Conservation (phyloP, 2,329 filamentous ascomycete species). For the Claviceps monticola region DNA sequence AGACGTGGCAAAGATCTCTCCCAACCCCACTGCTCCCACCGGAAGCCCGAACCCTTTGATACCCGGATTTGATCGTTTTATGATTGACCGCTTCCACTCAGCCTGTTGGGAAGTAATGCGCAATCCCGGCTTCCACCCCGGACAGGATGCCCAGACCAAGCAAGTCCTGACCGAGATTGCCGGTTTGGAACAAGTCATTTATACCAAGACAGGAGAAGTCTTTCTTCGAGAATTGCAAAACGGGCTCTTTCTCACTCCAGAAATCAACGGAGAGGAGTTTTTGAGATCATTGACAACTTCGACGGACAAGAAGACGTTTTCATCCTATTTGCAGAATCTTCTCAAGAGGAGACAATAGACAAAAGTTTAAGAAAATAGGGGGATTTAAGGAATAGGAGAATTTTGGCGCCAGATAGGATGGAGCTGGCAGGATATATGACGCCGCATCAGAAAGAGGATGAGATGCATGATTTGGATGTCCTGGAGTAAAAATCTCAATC, state of each 20-base stretch:
- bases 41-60: conserved; percentile 44
- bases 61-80: conserved; percentile 83
- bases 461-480: conserved; percentile 1
- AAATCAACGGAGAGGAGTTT: conserved; percentile 47
- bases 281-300: conserved; percentile 43
- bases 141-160: conserved; percentile 71
- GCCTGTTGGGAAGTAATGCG: conserved; percentile 81
- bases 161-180: conserved; percentile 83
- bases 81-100: conserved; percentile 77
- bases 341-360: conserved; percentile 30
- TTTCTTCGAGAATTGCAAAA: conserved; percentile 60
- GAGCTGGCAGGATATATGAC: background rate
- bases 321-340: conserved; percentile 48
- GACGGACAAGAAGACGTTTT: conserved; percentile 46
- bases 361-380: background rate
- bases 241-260: conserved; percentile 49
- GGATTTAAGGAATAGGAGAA: background rate
- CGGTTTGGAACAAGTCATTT: conserved; percentile 74
- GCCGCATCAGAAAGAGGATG: background rate
- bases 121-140: conserved; percentile 64
- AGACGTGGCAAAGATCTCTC: conserved; percentile 48
- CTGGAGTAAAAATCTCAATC: background rate
- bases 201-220: conserved; percentile 72
- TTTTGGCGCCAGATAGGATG: too few relatives aligned
- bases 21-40: conserved; percentile 35